phyloP scores from a whole-genome alignment of 768 basidiomycete genomes.

The Melanogaster broomeanus region DNA sequence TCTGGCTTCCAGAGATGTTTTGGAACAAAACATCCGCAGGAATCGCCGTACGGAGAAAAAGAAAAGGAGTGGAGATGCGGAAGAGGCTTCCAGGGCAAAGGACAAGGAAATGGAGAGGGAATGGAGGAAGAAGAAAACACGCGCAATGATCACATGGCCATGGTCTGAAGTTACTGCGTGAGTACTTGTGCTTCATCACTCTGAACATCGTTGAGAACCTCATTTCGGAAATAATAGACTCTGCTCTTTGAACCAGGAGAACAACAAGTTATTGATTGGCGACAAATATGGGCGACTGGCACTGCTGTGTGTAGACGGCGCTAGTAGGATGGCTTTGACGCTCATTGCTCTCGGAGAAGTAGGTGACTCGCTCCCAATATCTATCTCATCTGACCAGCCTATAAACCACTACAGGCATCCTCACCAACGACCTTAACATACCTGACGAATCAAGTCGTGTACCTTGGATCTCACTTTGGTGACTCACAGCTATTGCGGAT shows the following conservation, averaged over 20 bases:
- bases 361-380: conserved; percentile 7
- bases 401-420: conserved; percentile 51
- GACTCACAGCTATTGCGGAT: conserved; percentile 79
- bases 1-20: conserved; percentile 45
- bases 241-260: conserved; percentile 48
- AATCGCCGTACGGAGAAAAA: conserved; percentile 51
- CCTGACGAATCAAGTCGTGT: conserved; percentile 68
- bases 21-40: conserved; percentile 57
- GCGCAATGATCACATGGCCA: conserved; percentile 67
- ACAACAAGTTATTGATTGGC: conserved; percentile 58
- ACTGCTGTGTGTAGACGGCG: conserved; percentile 56
- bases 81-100: conserved; percentile 46
- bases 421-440: conserved; percentile 72
- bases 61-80: conserved; percentile 46
- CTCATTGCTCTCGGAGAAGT: conserved; percentile 77
- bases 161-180: conserved; percentile 75
- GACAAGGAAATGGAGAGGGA: conserved; percentile 61
- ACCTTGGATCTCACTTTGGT: conserved; percentile 79
- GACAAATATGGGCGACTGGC: conserved; percentile 73
- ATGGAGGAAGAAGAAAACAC: conserved; percentile 53
- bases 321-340: conserved; percentile 41
- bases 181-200: conserved; percentile 20
- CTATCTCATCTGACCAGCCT: conserved; percentile 6
- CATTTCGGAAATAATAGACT: conserved; percentile 39
- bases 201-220: neutral